A percentile compares a stretch with the other conserved stretches of the same genome.
These are phyloP conservation scores for Cytospora leucostoma DNA, from an alignment of 2,329 filamentous ascomycete genomes.

Conservation along the genomic window DNA sequence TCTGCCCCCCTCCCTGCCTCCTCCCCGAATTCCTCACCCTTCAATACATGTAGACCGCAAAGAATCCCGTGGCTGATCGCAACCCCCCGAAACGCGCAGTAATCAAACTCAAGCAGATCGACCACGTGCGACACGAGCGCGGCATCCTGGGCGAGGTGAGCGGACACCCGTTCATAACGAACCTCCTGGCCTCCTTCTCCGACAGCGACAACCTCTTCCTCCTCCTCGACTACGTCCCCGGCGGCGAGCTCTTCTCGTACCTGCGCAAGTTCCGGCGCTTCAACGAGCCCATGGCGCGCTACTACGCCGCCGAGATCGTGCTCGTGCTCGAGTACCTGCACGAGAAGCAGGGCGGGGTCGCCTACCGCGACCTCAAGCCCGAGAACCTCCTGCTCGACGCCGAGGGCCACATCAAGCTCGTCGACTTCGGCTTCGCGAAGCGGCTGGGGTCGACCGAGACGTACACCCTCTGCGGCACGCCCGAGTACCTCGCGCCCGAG, in stretches of 20 bases:
- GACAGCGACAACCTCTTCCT: slow-evolving; percentile 79
- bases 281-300: slow-evolving; percentile 74
- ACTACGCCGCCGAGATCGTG: slow-evolving; percentile 83
- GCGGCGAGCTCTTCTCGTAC: slow-evolving; percentile 84
- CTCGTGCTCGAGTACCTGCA: slow-evolving; percentile 80
- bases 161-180: slow-evolving; percentile 82
- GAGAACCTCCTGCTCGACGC: slow-evolving; percentile 79
- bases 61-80: slow-evolving; percentile 2
- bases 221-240: slow-evolving; percentile 80
- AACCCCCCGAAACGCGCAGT: slow-evolving; percentile 46
- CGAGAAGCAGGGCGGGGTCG: slow-evolving; percentile 74
- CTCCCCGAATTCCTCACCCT: too few relatives aligned
- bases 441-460: slow-evolving; percentile 70
- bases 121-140: slow-evolving; percentile 83
- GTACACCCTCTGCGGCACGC: slow-evolving; percentile 81
- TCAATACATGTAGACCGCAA: too few relatives aligned
- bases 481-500: slow-evolving; percentile 81
- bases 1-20: too few relatives aligned
- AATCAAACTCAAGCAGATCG: slow-evolving; percentile 81
- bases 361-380: slow-evolving; percentile 80
- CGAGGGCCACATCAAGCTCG: slow-evolving; percentile 77
- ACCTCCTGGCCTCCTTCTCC: slow-evolving; percentile 75
- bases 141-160: slow-evolving; percentile 75
- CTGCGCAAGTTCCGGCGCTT: slow-evolving; percentile 76
- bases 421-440: slow-evolving; percentile 86